Evolutionary conservation across 2,329 filamentous ascomycete genomes (phyloP), one percentile per base, ranked within the genome.

Genomic region (Cordyceps fumosorosea): DNA sequence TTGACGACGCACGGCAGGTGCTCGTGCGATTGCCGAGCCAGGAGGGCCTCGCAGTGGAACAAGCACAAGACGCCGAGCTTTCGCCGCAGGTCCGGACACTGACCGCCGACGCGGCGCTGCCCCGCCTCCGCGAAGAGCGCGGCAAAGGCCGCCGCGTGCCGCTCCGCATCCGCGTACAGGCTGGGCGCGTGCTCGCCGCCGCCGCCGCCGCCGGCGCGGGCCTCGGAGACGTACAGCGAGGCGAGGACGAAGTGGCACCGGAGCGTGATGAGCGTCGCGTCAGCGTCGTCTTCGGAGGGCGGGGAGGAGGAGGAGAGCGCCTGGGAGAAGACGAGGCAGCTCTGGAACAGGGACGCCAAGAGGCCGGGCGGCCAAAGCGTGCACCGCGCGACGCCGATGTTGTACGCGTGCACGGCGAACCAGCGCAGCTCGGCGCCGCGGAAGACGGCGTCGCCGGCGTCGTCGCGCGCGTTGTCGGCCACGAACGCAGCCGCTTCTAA

Each of bases 331-430:
- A 69, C 70, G 42, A 85, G 74, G 64, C 83, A 87, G 32, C 77
- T 76, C 5, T 70, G 72, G 54, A 88, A 74, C 26, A 96, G 79
- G 3, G 82, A 77, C 3, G 87, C 70, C 0, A 88, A 77, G 55
- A 80, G 73, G 6, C 72, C 70, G 1, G 86, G 78, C 26, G 81
- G 71, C 79, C 88, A 87, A 0, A 63, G 65, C 3, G 82, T 77
- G 1, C 80, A 78, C 66, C 87, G 79, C 64, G 86, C 84, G 5
- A 93, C 74, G 0, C 86, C 87, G 7, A 92, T 72, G 66, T 95
- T 96, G 76, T 96, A 96, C 1, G 89, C 82, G 65, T 90, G 93
- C 65, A 87, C 87, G 44, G 87, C 88, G 71, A 96, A 93, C 91
- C 91, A 96, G 66, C 93, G 83, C 3, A 96, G 78, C 67, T 96